phyloP scores from a whole-genome alignment of 352 stramenopile genomes.

The Phytopythium mirpurense region DNA sequence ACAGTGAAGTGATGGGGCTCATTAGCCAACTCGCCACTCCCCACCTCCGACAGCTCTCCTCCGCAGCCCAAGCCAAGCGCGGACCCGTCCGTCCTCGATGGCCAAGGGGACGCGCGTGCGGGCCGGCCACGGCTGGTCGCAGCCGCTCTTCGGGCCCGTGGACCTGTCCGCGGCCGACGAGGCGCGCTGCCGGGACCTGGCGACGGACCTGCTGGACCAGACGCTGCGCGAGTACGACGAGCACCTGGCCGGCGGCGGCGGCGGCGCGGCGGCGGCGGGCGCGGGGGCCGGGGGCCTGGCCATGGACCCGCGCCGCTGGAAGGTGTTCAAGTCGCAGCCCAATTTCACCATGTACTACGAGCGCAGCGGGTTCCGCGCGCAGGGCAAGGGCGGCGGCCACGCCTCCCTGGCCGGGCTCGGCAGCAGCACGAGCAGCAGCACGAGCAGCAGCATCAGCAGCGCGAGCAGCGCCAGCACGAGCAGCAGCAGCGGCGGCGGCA shows the following conservation, averaged over 20 bases:
- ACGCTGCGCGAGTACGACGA: constrained; percentile 31
- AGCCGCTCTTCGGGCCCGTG: constrained; percentile 1
- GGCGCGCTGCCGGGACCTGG: constrained; percentile 10
- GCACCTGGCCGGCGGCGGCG: constrained; percentile 9
- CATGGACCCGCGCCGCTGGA: constrained; percentile 29
- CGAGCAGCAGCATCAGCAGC: no score
- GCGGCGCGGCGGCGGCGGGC: background rate
- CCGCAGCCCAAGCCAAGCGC: no score
- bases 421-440: background rate
- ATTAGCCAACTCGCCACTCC: no score
- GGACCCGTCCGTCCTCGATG: no score
- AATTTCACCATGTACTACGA: constrained; percentile 26
- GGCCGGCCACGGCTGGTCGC: background rate
- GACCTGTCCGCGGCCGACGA: background rate
- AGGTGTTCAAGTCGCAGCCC: constrained; percentile 21
- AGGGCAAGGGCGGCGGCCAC: background rate
- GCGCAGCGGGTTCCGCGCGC: background rate
- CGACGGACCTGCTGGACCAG: constrained; percentile 29
- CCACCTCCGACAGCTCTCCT: no score
- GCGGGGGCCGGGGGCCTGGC: no score
- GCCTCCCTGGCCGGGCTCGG: background rate
- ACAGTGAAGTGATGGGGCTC: no score
- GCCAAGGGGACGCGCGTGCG: background rate
- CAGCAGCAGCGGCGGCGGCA: constrained; percentile 7
- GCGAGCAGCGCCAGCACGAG: background rate